Percentiles rank a stretch among this genome's conserved stretches.
Conservation (phyloP, 306 rosid species). For the Vachellia collinsii region DNA sequence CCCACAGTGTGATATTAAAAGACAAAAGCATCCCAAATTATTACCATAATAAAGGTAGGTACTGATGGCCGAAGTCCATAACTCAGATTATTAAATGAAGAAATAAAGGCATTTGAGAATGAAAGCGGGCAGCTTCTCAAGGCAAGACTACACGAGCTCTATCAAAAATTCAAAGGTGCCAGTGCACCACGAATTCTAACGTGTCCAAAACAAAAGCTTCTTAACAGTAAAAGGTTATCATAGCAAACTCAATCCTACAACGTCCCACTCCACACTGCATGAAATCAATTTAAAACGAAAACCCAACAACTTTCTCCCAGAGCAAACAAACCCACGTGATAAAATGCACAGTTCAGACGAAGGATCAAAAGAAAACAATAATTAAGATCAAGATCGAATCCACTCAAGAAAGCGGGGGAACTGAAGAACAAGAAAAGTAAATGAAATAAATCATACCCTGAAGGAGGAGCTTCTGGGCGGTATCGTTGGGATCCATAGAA, state of each 20-base stretch:
- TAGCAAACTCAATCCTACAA: constrained; percentile 45
- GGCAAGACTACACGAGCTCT: constrained; percentile 33
- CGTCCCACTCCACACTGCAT: constrained; percentile 33
- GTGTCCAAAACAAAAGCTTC: constrained; percentile 40
- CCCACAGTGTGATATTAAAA: constrained; percentile 25
- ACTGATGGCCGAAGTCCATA: constrained; percentile 11
- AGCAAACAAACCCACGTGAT: constrained; percentile 41
- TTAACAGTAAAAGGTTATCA: constrained; percentile 51
- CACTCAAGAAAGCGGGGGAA: constrained; percentile 14
- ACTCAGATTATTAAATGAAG: constrained; percentile 19
- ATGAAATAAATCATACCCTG: constrained; percentile 63
- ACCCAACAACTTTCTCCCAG: constrained; percentile 13
- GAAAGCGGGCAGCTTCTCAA: constrained; percentile 29
- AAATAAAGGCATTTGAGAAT: constrained; percentile 21
- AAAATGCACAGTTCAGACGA: constrained; percentile 32
- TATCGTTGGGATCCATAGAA: constrained; percentile 98
- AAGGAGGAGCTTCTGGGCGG: constrained; percentile 83
- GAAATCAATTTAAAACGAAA: constrained; percentile 41
- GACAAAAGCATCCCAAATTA: constrained; percentile 32
- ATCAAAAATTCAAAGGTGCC: constrained; percentile 35
- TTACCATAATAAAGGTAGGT: neutral
- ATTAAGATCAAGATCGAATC: constrained; percentile 43
- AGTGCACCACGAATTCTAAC: constrained; percentile 35
- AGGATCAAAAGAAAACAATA: constrained; percentile 52
- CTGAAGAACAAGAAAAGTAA: neutral